These are phyloP conservation scores for Camptophora hylomeconis DNA, from an alignment of 2,329 filamentous ascomycete genomes.

Conservation along the genomic window DNA sequence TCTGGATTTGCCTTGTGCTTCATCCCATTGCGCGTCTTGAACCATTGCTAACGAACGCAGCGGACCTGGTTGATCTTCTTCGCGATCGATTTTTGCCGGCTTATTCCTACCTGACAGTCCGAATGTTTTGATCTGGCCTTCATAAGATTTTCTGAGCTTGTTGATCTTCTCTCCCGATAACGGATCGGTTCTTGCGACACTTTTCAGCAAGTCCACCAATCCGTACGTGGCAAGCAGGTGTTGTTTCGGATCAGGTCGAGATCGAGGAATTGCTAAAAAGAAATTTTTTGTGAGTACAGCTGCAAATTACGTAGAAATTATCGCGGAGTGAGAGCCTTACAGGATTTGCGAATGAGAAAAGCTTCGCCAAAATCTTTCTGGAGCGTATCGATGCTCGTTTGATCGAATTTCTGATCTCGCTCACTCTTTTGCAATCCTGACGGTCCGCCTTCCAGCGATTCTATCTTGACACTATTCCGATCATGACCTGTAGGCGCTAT, in stretches of 20 bases:
- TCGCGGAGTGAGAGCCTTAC: conserved; percentile 34
- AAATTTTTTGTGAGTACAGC: conserved; percentile 31
- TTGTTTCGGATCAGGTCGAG: conserved; percentile 43
- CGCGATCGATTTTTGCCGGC: conserved; percentile 29
- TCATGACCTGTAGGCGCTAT: conserved; percentile 14
- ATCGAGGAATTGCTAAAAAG: conserved; percentile 30
- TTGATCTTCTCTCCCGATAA: conserved; percentile 53
- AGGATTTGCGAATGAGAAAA: conserved; percentile 36
- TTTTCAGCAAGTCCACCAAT: conserved; percentile 41
- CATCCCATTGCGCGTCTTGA: conserved; percentile 39
- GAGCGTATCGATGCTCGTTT: conserved; percentile 28
- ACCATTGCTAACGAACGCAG: conserved; percentile 21
- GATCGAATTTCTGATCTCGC: conserved; percentile 5
- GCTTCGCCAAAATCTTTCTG: conserved; percentile 33
- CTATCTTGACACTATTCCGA: conserved; percentile 2
- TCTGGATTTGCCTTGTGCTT: conserved; percentile 34
- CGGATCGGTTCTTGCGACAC: conserved; percentile 46
- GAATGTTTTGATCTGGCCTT: conserved; percentile 36
- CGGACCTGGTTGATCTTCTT: conserved; percentile 19
- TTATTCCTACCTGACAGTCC: conserved; percentile 36
- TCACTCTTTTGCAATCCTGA: background rate
- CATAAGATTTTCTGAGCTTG: conserved; percentile 44
- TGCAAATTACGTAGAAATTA: conserved; percentile 19
- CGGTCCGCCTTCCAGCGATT: conserved; percentile 1
- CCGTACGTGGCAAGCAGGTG: conserved; percentile 48